These are phyloP conservation scores for Taxawa tesnikishii DNA, from an alignment of 2,329 filamentous ascomycete genomes.

Conservation along the genomic window DNA sequence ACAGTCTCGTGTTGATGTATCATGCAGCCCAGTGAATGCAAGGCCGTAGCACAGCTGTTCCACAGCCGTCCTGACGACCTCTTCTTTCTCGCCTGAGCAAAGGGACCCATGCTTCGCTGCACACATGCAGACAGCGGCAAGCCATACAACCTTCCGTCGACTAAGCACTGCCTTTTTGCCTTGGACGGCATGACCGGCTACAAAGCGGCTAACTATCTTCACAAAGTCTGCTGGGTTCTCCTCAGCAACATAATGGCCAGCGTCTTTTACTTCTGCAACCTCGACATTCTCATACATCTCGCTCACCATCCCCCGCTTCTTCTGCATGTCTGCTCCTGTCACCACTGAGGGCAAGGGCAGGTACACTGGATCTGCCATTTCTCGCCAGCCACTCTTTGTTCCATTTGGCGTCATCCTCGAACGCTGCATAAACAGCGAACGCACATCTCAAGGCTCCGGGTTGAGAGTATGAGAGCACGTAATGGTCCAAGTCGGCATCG, in stretches of 20 bases:
- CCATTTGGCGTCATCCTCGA: constrained; percentile 20
- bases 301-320: constrained; percentile 13
- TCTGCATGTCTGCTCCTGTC: constrained; percentile 12
- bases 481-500: constrained; percentile 24
- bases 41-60: no score
- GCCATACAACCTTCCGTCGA: no score
- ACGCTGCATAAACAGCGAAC: constrained; percentile 21
- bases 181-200: constrained; percentile 14
- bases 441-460: constrained; percentile 21
- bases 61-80: no score
- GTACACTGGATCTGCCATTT: constrained; percentile 16
- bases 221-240: constrained; percentile 26
- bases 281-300: constrained; percentile 20
- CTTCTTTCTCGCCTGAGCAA: no score
- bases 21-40: no score
- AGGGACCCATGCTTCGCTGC: no score
- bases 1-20: no score
- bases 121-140: no score
- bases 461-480: constrained; percentile 22
- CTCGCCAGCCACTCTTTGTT: constrained; percentile 12
- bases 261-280: constrained; percentile 14
- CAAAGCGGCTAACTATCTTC: constrained; percentile 16
- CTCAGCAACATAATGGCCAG: constrained; percentile 24
- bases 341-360: constrained; percentile 16
- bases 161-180: no score